Conservation (phyloP, 108 stramenopile species). For the Skeletonema costatum region DNA sequence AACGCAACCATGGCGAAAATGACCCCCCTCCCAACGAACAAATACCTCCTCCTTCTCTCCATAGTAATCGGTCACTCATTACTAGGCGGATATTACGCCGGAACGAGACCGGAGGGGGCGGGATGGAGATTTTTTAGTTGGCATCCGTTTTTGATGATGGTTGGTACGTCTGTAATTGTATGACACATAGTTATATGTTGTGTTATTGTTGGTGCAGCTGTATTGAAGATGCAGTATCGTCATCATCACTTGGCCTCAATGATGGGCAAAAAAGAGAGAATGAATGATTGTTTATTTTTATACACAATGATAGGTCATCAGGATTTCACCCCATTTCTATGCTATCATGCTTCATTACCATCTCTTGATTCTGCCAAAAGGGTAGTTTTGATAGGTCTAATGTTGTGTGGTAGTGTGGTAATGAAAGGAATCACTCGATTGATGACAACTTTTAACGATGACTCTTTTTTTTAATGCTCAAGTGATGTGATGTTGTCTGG, state of each 20-base stretch:
- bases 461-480: neutral
- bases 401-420: neutral
- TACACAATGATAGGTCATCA: constrained; percentile 37
- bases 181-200: too few relatives aligned
- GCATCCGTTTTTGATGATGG: constrained; percentile 84
- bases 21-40: constrained; percentile 28
- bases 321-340: constrained; percentile 1
- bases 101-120: constrained; percentile 56
- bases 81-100: constrained; percentile 47
- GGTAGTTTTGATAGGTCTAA: neutral
- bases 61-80: constrained; percentile 23
- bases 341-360: neutral
- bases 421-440: constrained; percentile 6
- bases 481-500: neutral
- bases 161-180: constrained; percentile 22
- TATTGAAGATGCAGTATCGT: too few relatives aligned
- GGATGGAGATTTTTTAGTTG: constrained; percentile 78
- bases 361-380: constrained; percentile 7
- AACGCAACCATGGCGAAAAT: constrained; percentile 32
- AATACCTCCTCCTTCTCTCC: constrained; percentile 25
- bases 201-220: too few relatives aligned
- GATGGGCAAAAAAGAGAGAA: neutral
- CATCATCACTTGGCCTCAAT: neutral
- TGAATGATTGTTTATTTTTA: constrained; percentile 15
- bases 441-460: constrained; percentile 13